Percentiles rank a stretch among this genome's conserved stretches.
phyloP scores from a whole-genome alignment of 2,329 filamentous ascomycete genomes.

The Pseudocercospora macadamiae region DNA sequence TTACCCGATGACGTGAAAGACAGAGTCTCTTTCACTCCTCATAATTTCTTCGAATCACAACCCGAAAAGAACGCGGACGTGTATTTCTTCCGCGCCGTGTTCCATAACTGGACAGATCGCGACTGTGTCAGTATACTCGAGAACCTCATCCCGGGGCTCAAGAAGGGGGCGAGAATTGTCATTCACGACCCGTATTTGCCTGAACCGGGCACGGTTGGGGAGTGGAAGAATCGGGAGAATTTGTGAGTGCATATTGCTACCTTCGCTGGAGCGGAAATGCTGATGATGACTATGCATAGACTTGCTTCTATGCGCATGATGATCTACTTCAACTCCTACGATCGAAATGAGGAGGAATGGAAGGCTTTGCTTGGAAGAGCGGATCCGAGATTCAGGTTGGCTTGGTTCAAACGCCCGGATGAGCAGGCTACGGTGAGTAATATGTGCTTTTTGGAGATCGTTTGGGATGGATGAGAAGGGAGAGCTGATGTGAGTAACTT shows the following conservation, averaged over 20 bases:
- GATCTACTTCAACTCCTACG: constrained; percentile 5
- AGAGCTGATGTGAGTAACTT: not conserved
- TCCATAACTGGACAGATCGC: constrained; percentile 13
- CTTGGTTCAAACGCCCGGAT: constrained; percentile 7
- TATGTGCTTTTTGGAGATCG: not conserved
- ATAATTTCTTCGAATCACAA: constrained; percentile 12
- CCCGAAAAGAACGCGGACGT: not conserved
- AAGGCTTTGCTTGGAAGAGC: not conserved
- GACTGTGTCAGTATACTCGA: not conserved
- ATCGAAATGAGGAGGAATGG: constrained; percentile 4
- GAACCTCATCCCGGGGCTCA: not conserved
- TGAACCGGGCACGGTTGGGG: not conserved
- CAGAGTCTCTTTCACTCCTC: constrained; percentile 6
- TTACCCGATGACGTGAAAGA: not conserved
- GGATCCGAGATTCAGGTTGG: not conserved
- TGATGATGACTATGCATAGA: no score
- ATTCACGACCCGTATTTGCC: constrained; percentile 4
- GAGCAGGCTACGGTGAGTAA: not conserved
- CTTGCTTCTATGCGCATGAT: not conserved
- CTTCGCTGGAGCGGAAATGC: not conserved
- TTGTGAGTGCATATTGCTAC: not conserved
- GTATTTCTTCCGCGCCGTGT: not conserved
- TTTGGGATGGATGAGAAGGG: not conserved
- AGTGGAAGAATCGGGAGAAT: not conserved
- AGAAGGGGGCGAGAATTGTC: not conserved